These are phyloP conservation scores for Manihot esculenta DNA, from an alignment of 441 rosid genomes.

Conservation along the genomic window DNA sequence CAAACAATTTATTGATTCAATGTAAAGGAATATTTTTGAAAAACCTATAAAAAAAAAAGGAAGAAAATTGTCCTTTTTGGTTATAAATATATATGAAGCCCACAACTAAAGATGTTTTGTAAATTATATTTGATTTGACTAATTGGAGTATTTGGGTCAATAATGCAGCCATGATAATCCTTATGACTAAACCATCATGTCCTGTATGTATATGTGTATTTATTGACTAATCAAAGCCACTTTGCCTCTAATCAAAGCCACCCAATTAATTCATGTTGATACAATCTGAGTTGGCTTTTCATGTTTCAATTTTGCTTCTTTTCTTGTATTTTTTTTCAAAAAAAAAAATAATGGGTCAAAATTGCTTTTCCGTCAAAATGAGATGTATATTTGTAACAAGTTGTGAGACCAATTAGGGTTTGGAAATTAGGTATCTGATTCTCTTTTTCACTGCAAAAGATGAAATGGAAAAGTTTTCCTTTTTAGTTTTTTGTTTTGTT, in stretches of 20 bases:
- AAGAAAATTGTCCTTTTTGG: too few species aligned
- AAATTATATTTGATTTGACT: too few species aligned
- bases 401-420: background rate
- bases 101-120: too few species aligned
- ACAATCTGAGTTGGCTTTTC: background rate
- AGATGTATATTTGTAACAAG: background rate
- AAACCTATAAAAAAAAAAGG: background rate
- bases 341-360: slow-evolving; percentile 18
- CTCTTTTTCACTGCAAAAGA: slow-evolving; percentile 40
- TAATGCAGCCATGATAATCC: too few species aligned
- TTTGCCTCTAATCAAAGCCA: slow-evolving; percentile 25
- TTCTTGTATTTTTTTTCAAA: background rate
- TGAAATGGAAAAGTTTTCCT: slow-evolving; percentile 17
- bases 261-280: slow-evolving; percentile 3
- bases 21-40: slow-evolving; percentile 25
- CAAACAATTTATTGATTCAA: slow-evolving; percentile 19
- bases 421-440: slow-evolving; percentile 42
- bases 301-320: slow-evolving; percentile 13
- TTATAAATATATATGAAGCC: too few species aligned
- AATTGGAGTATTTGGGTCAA: too few species aligned
- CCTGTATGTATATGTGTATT: too few species aligned
- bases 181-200: too few species aligned
- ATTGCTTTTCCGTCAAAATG: slow-evolving; percentile 1
- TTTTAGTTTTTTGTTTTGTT: too few species aligned
- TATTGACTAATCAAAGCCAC: too few species aligned